Evolutionary conservation across 1,284 basidiomycete genomes (phyloP), one percentile per base, ranked within the genome.

Genomic region (Coriolopsis trogii): DNA sequence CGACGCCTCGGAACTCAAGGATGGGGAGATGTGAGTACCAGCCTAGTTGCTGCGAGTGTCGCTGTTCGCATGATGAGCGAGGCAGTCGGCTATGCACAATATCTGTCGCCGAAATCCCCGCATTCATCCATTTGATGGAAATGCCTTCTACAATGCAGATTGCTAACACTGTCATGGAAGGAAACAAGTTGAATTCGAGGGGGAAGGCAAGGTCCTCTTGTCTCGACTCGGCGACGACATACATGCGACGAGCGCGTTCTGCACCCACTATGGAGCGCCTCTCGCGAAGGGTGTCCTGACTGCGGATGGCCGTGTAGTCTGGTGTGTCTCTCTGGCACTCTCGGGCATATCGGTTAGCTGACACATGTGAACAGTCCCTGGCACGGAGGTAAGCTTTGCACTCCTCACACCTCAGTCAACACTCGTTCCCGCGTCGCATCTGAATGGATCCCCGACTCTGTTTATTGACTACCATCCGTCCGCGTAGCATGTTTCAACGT

Each of bases 251-350:
- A 89, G 87, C 56, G 89, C 89, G 13, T 90, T 85, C 72, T 96
- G 93, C 73, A 95, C 93, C 3, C 93, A 95, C 70, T 93, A 92
- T 65, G 91, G 91, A 12, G 89, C 91, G 2, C 88, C 86, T 8
- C 77, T 95, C n/a, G 81, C 74, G 6, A 93, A 94, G 69, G 94
- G 93, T 54, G 85, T 93, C 6, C 76, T 96, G 44, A 85, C 88
- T 8, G 79, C 84, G 25, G 87, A 91, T 64, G 93, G 90, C 6
- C 75, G 91, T 58, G 79, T 95, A 33, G 84, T 91, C 45, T 93
- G 92, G 87, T 85, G 81, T 69, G 3, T 41, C 28, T 28, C 16
- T 31, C 24, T 2, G 6, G n/a, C 29, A 29, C 7, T 18, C 24
- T n/a, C 30, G 37, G 26, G 26, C 29, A 15, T 33, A 20, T 26